Conservation (phyloP, 1,284 basidiomycete species). For the Malassezia globosa region DNA sequence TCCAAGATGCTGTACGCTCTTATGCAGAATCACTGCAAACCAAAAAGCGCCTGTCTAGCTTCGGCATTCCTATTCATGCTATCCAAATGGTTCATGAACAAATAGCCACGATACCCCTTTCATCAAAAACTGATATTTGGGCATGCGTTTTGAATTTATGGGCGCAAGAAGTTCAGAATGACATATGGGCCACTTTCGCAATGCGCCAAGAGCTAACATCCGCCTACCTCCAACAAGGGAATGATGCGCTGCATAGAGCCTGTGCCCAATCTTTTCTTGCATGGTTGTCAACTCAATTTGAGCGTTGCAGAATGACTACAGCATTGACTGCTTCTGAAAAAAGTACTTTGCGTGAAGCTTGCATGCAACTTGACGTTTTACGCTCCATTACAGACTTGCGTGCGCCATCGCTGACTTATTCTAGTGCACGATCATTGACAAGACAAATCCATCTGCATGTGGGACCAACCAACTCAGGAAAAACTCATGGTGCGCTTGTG, state of each 20-base stretch:
- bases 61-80: not conserved
- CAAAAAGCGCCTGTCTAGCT: not conserved
- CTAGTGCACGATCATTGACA: conserved; percentile 51
- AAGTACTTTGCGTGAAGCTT: conserved; percentile 11
- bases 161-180: not conserved
- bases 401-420: conserved; percentile 41
- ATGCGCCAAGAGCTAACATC: not conserved
- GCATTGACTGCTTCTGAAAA: no score
- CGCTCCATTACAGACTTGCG: conserved; percentile 27
- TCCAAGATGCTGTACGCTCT: not conserved
- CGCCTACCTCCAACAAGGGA: conserved; percentile 7
- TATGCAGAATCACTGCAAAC: not conserved
- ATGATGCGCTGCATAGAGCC: conserved; percentile 7
- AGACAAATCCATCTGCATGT: conserved; percentile 87
- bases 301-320: no score
- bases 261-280: conserved; percentile 11
- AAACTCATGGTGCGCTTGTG: conserved; percentile 83
- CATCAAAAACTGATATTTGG: not conserved
- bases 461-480: conserved; percentile 93
- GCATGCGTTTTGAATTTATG: not conserved
- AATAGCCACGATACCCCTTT: not conserved
- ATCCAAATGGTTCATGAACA: not conserved
- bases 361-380: conserved; percentile 19
- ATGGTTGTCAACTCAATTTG: conserved; percentile 3
- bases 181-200: not conserved